Conservation (phyloP, 176 grass and related monocot genomes). For the Zoysia pacifica region DNA sequence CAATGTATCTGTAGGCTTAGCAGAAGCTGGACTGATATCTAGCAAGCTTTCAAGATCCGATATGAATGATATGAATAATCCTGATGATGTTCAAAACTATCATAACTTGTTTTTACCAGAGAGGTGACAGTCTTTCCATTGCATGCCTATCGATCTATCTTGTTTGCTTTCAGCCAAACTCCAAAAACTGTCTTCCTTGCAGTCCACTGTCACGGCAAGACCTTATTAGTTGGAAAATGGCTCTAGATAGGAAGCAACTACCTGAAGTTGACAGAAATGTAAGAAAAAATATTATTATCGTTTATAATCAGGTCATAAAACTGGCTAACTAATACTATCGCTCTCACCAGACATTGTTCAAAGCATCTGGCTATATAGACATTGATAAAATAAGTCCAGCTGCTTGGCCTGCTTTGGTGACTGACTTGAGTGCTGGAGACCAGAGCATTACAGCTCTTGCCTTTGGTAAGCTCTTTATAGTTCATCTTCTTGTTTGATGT, state of each 20-base stretch:
- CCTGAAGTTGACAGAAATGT: conserved; percentile 87
- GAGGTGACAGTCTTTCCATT: conserved; percentile 52
- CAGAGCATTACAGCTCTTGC: conserved; percentile 93
- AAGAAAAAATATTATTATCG: conserved; percentile 36
- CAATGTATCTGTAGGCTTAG: conserved; percentile 63
- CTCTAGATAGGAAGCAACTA: conserved; percentile 70
- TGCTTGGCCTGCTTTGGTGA: conserved; percentile 83
- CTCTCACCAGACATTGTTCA: conserved; percentile 62
- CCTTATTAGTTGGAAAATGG: conserved; percentile 95
- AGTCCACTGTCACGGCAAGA: conserved; percentile 90
- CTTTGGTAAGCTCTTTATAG: conserved; percentile 68
- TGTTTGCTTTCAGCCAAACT: not conserved
- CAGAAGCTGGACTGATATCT: conserved; percentile 86
- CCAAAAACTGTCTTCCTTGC: conserved; percentile 34
- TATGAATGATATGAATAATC: conserved; percentile 12
- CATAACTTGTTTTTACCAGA: conserved; percentile 69
- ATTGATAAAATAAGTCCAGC: conserved; percentile 90
- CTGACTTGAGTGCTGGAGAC: conserved; percentile 76
- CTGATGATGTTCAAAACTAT: conserved; percentile 46
- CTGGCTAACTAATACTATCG: conserved; percentile 8
- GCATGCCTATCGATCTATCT: not conserved
- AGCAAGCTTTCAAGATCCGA: conserved; percentile 82
- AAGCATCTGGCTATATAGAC: conserved; percentile 77
- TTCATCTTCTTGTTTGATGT: conserved; percentile 17
- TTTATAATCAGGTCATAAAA: conserved; percentile 10